Evolutionary conservation across 768 basidiomycete species (phyloP).

Genomic region (Cystofilobasidium ferigula): DNA sequence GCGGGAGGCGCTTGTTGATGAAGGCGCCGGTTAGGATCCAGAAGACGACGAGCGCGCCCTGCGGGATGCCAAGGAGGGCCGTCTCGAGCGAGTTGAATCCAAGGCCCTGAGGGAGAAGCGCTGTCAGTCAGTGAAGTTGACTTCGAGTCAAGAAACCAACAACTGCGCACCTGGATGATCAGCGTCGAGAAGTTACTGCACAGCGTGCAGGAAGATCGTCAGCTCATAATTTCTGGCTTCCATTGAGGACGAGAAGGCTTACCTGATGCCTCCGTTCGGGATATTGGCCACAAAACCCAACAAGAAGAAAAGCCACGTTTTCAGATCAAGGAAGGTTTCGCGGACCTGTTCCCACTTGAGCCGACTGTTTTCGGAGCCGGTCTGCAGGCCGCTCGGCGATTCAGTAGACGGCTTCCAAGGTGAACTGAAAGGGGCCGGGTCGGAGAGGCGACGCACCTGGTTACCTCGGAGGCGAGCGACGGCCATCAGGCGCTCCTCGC

Average conservation of each 20-base stretch:
- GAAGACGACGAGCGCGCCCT: constrained; percentile 36
- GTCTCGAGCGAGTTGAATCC: constrained; percentile 37
- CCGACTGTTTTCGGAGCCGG: constrained; percentile 36
- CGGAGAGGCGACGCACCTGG: constrained; percentile 26
- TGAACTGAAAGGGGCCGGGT: background rate
- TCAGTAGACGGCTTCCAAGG: no score
- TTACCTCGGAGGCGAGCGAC: constrained; percentile 36
- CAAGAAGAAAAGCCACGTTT: constrained; percentile 37
- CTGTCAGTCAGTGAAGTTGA: background rate
- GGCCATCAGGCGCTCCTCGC: constrained; percentile 38
- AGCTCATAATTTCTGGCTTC: no score
- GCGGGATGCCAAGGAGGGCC: constrained; percentile 37
- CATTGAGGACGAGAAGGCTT: no score
- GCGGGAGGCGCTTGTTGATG: constrained; percentile 33
- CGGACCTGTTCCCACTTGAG: constrained; percentile 37
- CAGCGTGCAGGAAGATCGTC: no score
- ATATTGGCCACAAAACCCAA: constrained; percentile 25
- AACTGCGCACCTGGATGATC: no score
- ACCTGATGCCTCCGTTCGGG: no score
- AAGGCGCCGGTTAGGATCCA: constrained; percentile 33
- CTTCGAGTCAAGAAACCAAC: background rate
- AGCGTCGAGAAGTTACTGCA: no score
- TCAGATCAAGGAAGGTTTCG: constrained; percentile 36
- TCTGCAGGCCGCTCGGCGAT: constrained; percentile 28
- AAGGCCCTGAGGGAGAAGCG: constrained; percentile 28